Evolutionary conservation across 73 alveolate species (phyloP).

Genomic region (Paramecium pentaurelia): DNA sequence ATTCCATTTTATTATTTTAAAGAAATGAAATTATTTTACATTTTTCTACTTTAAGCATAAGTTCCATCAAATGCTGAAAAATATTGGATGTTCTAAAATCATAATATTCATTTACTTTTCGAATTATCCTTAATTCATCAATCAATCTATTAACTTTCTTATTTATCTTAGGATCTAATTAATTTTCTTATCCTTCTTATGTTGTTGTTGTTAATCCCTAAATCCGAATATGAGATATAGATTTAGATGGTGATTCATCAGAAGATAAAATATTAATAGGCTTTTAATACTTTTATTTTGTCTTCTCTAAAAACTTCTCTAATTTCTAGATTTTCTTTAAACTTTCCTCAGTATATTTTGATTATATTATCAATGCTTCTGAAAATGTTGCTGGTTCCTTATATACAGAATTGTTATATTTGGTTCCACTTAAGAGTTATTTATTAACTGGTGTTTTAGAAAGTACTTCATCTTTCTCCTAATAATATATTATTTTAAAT

Average conservation of each 20-base stretch:
- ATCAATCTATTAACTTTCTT: neutral
- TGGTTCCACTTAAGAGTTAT: neutral
- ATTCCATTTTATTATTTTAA: neutral
- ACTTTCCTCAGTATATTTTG: neutral
- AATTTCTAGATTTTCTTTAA: neutral
- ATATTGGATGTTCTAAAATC: neutral
- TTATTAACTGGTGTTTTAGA: neutral
- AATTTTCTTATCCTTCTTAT: neutral
- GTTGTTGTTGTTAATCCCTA: neutral
- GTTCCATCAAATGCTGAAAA: neutral
- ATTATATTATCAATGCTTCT: neutral
- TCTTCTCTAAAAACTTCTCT: neutral
- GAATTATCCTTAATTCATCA: neutral
- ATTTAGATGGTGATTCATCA: neutral
- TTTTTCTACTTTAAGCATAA: neutral
- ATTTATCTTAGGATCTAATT: neutral
- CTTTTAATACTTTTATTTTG: neutral
- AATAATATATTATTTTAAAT: neutral
- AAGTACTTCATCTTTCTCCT: slow-evolving; percentile 23
- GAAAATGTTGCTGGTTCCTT: neutral
- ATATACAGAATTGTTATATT: neutral
- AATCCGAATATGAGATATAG: neutral
- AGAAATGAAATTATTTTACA: neutral
- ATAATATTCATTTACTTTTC: neutral
- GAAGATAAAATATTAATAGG: neutral